Evolutionary conservation across 148 eudicot genomes (phyloP), one percentile per base, ranked within the genome.

Genomic region (Limonium bicolor): DNA sequence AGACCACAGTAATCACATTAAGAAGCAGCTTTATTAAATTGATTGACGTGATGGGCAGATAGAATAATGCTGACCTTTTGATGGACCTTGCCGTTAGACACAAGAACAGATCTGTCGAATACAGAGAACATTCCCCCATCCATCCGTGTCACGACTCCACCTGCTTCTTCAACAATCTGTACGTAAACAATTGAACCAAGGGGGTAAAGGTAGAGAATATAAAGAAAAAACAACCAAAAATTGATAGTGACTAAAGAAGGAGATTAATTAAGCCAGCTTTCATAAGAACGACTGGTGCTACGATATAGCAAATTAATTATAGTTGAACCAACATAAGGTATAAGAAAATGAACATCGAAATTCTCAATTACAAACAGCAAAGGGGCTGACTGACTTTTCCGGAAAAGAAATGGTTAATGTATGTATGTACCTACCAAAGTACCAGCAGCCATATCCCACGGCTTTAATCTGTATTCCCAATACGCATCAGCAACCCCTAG

Each of bases 391-490:
- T n/a, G n/a, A n/a, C n/a, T n/a, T n/a, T n/a, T 16, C 4, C 11
- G 32, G 28, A 42, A 43, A 19, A 19, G 28, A 27, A 37, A 27
- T 17, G n/a, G n/a, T n/a, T n/a, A n/a, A n/a, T n/a, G n/a, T n/a
- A n/a, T n/a, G n/a, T n/a, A n/a, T 18, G 27, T 34, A 35, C 32
- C 76, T 82, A 87, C 96, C 96, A 87, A 63, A 55, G 79, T 94
- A 48, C 96, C 96, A 63, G 94, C 96, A 54, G 96, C 96, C 96
- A 87, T 82, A 54, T 87, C 96, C 96, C 96, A 87, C 21, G 96
- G 96, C 62, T 87, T 87, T 38, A 87, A 65, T 53, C 90, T 88
- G 63, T 82, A 87, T 49, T 87, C 96, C 96, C 96, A 87, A 44
- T 82, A 87, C 25, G 82, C 80, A 68, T 87, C 96, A 44, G 62